These are phyloP conservation scores for Pseudogymnoascus sp. DNA, from an alignment of 2,329 filamentous ascomycete species.

Conservation along the genomic window DNA sequence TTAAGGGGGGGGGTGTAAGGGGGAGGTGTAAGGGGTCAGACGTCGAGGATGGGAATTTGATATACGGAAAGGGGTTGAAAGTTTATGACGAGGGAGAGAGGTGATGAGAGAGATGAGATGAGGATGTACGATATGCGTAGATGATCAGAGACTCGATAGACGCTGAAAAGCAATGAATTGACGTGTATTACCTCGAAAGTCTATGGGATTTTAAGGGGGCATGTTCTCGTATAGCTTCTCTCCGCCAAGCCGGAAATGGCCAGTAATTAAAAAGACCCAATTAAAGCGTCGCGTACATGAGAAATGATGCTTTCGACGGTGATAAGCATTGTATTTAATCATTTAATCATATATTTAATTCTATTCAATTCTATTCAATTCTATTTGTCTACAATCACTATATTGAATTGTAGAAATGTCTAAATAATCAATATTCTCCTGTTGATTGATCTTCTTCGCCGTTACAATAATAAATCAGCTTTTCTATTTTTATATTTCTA, in stretches of 20 bases:
- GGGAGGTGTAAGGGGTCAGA: background rate
- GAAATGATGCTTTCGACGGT: constrained; percentile 4
- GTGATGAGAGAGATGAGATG: background rate
- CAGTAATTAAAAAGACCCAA: background rate
- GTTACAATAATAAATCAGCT: background rate
- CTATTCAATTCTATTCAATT: background rate
- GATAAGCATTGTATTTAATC: background rate
- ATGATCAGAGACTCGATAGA: background rate
- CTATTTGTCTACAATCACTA: background rate
- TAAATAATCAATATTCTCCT: background rate
- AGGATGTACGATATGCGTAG: constrained; percentile 6
- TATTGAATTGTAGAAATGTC: background rate
- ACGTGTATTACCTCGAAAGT: background rate
- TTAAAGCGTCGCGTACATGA: background rate
- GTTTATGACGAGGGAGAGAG: background rate
- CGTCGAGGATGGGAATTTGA: background rate
- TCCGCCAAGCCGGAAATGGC: background rate
- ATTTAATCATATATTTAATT: background rate
- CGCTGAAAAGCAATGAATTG: background rate
- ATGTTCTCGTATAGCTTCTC: background rate
- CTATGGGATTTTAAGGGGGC: background rate
- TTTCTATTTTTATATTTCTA: constrained; percentile 12
- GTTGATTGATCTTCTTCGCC: background rate
- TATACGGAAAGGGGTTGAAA: background rate
- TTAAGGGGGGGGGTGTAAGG: no score